Evolutionary conservation across 192 early-diverging fungal genomes (phyloP), one percentile per base, ranked within the genome.

Genomic region (Gaertneriomyces sp.): DNA sequence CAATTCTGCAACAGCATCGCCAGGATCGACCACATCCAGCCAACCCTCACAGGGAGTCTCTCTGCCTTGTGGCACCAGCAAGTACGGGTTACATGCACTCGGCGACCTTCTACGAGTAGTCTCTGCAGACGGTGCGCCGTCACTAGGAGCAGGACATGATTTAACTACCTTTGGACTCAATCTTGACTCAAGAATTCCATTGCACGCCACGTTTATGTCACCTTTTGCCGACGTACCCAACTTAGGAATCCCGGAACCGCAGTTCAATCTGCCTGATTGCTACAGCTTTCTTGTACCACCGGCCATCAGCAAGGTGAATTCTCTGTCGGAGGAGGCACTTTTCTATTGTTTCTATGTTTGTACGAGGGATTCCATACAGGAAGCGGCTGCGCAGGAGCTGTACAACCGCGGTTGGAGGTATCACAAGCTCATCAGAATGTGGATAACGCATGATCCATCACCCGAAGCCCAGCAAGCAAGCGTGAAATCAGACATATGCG

Each of bases 261-360:
- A 90, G 50, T 98, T 89, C 58, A 81, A 84, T 58, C 79, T 93
- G 6, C 94, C 96, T 5, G 58, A 86, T 6, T 95, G 93, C 72
- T 98, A 98, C 74, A 50, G 61, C 9, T 64, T 64, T 6, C 67
- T 66, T 6, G 57, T 61, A 40, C 51, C 91, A 85, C 68, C 84
- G 81, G 50, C 90, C 9, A 78, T 89, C 50, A 78, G 85, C 47
- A 89, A 89, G 66, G 81, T 99, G 57, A 68, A 79, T 12, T 75
- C 81, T 9, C 86, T 94, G 39, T 78, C 80, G 47, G 95, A 98
- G 61, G 94, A 98, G 64, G 92, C 93, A n/a, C 79, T 99, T 63
- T 94, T 99, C 64, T 97, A 98, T 80, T 84, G 94, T 44, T 99
- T 99, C 77, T 98, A 99, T 77, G 89, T 91, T 11, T 87, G 93